These are phyloP conservation scores for Monosporozyma servazzii DNA, from an alignment of 805 yeast species.

Conservation along the genomic window DNA sequence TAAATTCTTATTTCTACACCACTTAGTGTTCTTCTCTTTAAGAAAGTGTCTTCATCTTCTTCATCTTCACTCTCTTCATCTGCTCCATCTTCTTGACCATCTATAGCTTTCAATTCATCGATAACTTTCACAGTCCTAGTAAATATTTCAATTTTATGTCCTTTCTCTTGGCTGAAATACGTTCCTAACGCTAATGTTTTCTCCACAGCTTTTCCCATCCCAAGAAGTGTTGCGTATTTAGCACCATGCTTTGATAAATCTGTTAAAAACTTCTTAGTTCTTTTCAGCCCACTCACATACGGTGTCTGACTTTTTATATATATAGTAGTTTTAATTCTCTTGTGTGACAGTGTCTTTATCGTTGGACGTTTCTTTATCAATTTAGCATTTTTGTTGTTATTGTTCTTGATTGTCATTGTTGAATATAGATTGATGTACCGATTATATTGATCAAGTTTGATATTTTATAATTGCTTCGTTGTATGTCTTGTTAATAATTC, in stretches of 20 bases:
- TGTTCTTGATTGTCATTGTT: neutral
- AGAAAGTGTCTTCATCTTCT: conserved; percentile 25
- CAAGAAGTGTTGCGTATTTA: conserved; percentile 48
- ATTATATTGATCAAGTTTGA: neutral
- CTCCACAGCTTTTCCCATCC: conserved; percentile 68
- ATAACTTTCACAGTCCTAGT: conserved; percentile 62
- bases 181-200: conserved; percentile 55
- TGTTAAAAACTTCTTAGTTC: conserved; percentile 44
- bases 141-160: conserved; percentile 44
- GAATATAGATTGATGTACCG: neutral
- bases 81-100: conserved; percentile 22
- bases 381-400: neutral
- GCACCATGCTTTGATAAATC: conserved; percentile 33
- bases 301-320: conserved; percentile 62
- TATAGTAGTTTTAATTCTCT: conserved; percentile 40
- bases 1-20: conserved; percentile 37
- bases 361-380: conserved; percentile 16
- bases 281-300: conserved; percentile 60
- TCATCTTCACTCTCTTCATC: conserved; percentile 16
- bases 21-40: conserved; percentile 33
- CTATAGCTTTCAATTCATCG: conserved; percentile 50
- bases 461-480: too few relatives aligned
- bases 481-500: too few relatives aligned
- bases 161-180: conserved; percentile 44
- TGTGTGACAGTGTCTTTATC: conserved; percentile 30